phyloP scores from a whole-genome alignment of 208 protist genomes.

The Polymyxa betae region DNA sequence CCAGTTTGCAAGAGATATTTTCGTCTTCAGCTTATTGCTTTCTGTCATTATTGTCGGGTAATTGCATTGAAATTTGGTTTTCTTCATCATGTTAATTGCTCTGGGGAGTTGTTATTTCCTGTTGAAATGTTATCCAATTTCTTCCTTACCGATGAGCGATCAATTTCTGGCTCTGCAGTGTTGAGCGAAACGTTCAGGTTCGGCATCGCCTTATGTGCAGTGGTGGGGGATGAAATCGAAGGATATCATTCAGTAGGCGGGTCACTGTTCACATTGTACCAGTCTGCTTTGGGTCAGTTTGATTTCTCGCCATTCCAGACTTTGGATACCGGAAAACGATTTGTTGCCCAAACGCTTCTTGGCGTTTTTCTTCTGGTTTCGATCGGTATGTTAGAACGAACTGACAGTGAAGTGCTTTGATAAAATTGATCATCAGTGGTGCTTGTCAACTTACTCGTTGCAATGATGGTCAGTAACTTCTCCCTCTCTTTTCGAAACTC shows the following conservation, averaged over 20 bases:
- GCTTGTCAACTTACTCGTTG: not conserved
- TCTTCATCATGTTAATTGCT: no score
- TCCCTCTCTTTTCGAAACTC: not conserved
- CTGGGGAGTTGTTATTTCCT: no score
- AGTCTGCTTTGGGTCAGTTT: not conserved
- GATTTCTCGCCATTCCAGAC: not conserved
- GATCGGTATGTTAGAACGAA: not conserved
- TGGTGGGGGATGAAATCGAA: not conserved
- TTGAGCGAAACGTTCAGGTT: no score
- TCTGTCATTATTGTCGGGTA: slow-evolving; percentile 7
- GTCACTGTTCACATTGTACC: not conserved
- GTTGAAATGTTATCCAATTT: no score
- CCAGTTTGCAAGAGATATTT: not conserved
- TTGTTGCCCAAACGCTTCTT: not conserved
- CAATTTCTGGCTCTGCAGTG: no score
- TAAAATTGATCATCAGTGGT: not conserved
- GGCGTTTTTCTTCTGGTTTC: not conserved
- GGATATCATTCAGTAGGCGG: not conserved
- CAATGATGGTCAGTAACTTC: not conserved
- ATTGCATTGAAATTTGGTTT: no score
- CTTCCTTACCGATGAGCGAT: no score
- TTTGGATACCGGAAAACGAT: not conserved
- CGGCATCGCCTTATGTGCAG: not conserved
- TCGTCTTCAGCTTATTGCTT: slow-evolving; percentile 24
- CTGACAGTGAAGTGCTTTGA: not conserved